Evolutionary conservation across 192 early-diverging fungal genomes (phyloP).

Genomic region (Kickxella alabastrina): DNA sequence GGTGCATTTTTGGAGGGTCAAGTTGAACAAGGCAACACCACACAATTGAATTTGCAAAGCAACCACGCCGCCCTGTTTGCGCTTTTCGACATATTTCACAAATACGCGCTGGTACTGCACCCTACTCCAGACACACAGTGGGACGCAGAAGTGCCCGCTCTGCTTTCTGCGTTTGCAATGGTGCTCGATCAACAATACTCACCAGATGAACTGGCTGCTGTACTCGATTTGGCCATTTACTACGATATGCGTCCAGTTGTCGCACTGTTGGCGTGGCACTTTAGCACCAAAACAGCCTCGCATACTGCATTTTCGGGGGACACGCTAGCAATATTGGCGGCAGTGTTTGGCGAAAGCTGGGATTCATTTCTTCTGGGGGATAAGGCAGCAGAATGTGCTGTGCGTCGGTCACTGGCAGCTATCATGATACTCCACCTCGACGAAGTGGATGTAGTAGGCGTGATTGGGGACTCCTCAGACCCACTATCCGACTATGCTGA

Average conservation of each 20-base stretch:
- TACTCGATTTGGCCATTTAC: slow-evolving; percentile 18
- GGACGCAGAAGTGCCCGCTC: background rate
- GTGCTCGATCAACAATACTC: background rate
- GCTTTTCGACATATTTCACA: slow-evolving; percentile 15
- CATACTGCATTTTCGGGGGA: background rate
- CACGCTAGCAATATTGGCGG: background rate
- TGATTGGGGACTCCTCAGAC: background rate
- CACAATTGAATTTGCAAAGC: slow-evolving; percentile 10
- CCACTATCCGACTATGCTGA: slow-evolving; percentile 4
- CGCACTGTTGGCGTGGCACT: slow-evolving; percentile 9
- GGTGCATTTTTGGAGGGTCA: slow-evolving; percentile 30
- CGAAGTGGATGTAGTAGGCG: slow-evolving; percentile 5
- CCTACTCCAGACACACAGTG: slow-evolving; percentile 3
- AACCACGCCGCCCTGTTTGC: slow-evolving; percentile 11
- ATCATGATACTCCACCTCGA: slow-evolving; percentile 16
- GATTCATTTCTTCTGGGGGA: background rate
- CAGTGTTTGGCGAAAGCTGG: background rate
- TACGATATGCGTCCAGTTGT: slow-evolving; percentile 24
- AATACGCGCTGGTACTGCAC: background rate
- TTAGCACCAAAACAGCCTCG: background rate
- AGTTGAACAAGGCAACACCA: background rate
- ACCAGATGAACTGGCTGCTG: slow-evolving; percentile 1
- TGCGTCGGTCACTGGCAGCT: slow-evolving; percentile 2
- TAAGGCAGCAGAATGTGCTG: background rate
- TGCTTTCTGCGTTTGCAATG: slow-evolving; percentile 1